These are phyloP conservation scores for Ramaria rubella DNA, from an alignment of 768 basidiomycete species.

Conservation along the genomic window DNA sequence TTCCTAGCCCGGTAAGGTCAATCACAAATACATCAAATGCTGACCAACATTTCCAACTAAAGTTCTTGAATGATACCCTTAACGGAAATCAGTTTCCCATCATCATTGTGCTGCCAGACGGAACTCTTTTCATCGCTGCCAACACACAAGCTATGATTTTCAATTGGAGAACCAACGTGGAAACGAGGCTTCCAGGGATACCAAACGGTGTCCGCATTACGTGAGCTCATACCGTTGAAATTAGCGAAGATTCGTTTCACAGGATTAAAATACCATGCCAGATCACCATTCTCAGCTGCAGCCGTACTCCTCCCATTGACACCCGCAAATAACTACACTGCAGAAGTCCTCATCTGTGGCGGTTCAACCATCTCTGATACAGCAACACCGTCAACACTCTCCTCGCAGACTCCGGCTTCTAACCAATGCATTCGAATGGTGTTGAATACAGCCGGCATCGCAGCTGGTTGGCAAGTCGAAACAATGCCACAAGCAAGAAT, in stretches of 20 bases:
- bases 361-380: constrained; percentile 32
- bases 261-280: no score
- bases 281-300: constrained; percentile 18
- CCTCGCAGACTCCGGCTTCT: constrained; percentile 35
- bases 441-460: constrained; percentile 36
- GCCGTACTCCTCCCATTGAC: constrained; percentile 32
- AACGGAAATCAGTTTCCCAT: constrained; percentile 21
- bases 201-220: constrained; percentile 38
- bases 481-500: constrained; percentile 35
- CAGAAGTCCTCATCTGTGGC: constrained; percentile 43
- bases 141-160: constrained; percentile 38
- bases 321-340: constrained; percentile 32
- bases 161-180: constrained; percentile 33
- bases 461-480: constrained; percentile 40
- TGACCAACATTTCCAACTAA: not conserved
- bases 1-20: constrained; percentile 25
- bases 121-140: constrained; percentile 35
- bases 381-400: constrained; percentile 23
- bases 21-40: not conserved
- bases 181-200: constrained; percentile 35
- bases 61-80: constrained; percentile 17
- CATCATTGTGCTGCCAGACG: constrained; percentile 32
- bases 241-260: not conserved
- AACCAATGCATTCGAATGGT: constrained; percentile 38
- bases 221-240: not conserved